Base-by-base conservation (phyloP, 2,329 filamentous ascomycete species). In the Fusarium avenaceum region DNA sequence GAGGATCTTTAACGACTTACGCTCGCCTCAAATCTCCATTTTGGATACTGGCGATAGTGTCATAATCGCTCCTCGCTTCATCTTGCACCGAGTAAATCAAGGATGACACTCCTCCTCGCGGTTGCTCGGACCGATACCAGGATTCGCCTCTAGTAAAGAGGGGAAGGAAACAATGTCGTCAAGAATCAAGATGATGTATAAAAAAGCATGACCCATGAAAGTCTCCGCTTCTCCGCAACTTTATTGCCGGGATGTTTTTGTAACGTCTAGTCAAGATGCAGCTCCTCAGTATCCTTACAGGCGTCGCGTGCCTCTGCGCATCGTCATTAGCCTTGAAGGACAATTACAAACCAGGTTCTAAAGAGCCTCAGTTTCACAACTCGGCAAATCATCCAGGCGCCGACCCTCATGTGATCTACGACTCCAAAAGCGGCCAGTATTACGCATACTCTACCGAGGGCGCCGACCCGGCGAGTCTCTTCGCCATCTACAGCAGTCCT, bases 361-460 rank as follows among this genome's bases (percentile, higher is more conserved):
- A 38, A 10, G 17, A 4, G 14, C 77, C 76, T n/a, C 62, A 76
- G 54, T 79, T 79, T 46, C 65, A 78, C 61, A 79, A 79, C 60
- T 67, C 75, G 8, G 77, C 77, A 28, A 68, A 67, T 7, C 76
- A 79, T 32, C 67, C 70, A 1, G 77, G 65, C 13, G 77, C 77
- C 8, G 77, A 79, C 40, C 77, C 77, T 8, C 71, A 76, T 55
- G 76, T 76, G 7, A 55, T 79, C 5, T 78, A 72, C 40, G 74
- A 79, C 69, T 72, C 73, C 38, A 54, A 57, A 10, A 76, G 66
- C 20, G 65, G 69, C 6, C 72, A 63, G n/a, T 79, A 78, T 54
- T 79, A 76, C 48, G 76, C 76, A 9, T 79, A 79, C 32, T 79
- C 77, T 17, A 78, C 77, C 11, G 77, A 78, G 46, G 77, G 77